phyloP scores from a whole-genome alignment of 257 asterid species.

The Primulina tabacum region DNA sequence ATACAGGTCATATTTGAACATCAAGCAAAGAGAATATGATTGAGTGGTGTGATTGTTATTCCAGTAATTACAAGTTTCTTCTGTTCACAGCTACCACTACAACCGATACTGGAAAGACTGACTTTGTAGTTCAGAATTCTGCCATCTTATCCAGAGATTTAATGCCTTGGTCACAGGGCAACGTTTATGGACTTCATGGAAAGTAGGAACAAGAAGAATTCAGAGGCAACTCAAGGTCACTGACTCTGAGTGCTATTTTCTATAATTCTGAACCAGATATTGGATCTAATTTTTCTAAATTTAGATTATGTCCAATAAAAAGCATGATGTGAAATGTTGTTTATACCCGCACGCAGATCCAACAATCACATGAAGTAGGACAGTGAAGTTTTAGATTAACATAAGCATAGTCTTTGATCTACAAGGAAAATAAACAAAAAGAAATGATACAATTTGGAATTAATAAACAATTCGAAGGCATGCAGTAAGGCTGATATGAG shows the following conservation, averaged over 20 bases:
- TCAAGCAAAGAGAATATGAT: not conserved
- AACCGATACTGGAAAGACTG: not conserved
- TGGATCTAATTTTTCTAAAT: not conserved
- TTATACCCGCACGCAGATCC: not conserved
- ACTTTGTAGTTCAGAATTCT: not conserved
- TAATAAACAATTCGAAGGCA: not conserved
- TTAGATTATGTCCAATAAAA: no score
- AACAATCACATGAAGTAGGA: not conserved
- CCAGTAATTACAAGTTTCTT: constrained; percentile 1
- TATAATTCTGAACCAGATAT: not conserved
- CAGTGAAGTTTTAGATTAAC: not conserved
- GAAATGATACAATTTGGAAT: not conserved
- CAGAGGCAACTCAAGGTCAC: not conserved
- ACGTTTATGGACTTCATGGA: not conserved
- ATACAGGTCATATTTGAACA: not conserved
- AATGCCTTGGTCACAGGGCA: not conserved
- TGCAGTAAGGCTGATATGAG: constrained; percentile 1
- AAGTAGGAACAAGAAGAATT: not conserved
- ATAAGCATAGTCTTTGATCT: not conserved
- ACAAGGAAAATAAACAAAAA: not conserved
- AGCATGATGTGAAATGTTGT: not conserved
- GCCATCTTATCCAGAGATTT: not conserved
- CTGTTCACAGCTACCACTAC: constrained; percentile 1
- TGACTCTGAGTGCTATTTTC: not conserved
- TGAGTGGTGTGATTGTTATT: constrained; percentile 1